Evolutionary conservation across 352 stramenopile genomes (phyloP).

Genomic region (Phytophthora crassamura): DNA sequence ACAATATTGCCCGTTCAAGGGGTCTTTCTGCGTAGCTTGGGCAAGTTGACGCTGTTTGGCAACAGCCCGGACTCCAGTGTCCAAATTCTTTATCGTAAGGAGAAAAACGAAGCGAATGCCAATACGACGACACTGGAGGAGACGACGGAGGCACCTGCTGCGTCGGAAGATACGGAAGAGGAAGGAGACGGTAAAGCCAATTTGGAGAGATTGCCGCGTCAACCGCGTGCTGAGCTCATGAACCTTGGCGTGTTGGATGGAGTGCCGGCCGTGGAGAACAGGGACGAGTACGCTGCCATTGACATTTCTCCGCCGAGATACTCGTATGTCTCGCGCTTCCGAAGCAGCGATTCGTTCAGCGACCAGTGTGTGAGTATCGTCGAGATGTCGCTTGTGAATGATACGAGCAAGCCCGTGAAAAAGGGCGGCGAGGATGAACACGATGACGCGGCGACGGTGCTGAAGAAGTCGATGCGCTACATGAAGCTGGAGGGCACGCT

Average conservation of each 20-base stretch:
- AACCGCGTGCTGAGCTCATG: constrained; percentile 62
- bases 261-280: constrained; percentile 62
- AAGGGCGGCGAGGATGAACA: constrained; percentile 38
- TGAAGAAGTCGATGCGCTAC: constrained; percentile 49
- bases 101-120: constrained; percentile 9
- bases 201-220: constrained; percentile 33
- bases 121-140: constrained; percentile 32
- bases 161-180: constrained; percentile 25
- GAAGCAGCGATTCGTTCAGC: constrained; percentile 82
- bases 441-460: constrained; percentile 41
- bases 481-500: constrained; percentile 69
- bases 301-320: constrained; percentile 85
- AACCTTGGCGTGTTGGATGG: constrained; percentile 71
- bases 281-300: constrained; percentile 72
- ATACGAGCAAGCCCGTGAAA: constrained; percentile 20
- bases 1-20: constrained; percentile 87
- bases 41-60: constrained; percentile 81
- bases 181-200: constrained; percentile 27
- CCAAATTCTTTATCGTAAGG: constrained; percentile 78
- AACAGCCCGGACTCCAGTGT: constrained; percentile 85
- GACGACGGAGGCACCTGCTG: constrained; percentile 10
- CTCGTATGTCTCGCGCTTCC: constrained; percentile 80
- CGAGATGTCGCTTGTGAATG: constrained; percentile 72
- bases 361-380: constrained; percentile 87
- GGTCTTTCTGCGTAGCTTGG: constrained; percentile 77